phyloP scores from a whole-genome alignment of 2,329 filamentous ascomycete species.

The Emergomyces orientalis region DNA sequence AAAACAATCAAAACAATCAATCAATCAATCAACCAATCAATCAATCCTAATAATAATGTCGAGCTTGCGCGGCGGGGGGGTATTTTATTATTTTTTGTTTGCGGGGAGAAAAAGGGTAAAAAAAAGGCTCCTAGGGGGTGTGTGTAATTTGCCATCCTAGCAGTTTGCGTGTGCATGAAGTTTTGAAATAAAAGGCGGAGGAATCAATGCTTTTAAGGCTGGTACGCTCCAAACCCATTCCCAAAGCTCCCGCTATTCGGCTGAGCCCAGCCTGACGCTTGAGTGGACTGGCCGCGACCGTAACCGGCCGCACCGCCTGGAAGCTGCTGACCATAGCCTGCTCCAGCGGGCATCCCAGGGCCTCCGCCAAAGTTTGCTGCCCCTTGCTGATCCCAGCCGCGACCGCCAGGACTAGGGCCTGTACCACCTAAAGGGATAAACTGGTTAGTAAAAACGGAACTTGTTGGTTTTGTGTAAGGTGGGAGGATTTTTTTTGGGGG shows the following conservation, averaged over 20 bases:
- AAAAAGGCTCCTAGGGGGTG: not conserved
- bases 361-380: constrained; percentile 28
- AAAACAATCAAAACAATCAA: not conserved
- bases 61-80: not conserved
- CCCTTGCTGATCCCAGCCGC: constrained; percentile 50
- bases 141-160: not conserved
- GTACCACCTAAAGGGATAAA: constrained; percentile 27
- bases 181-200: not conserved
- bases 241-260: constrained; percentile 41
- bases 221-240: constrained; percentile 53
- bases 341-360: constrained; percentile 49
- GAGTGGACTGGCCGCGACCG: constrained; percentile 50
- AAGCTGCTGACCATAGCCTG: constrained; percentile 59
- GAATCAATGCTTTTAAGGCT: constrained; percentile 40
- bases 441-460: constrained; percentile 19
- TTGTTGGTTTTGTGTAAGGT: not conserved
- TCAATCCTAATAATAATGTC: not conserved
- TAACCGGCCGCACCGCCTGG: not conserved
- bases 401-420: constrained; percentile 52
- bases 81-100: not conserved
- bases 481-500: constrained; percentile 11
- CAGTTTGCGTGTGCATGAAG: not conserved
- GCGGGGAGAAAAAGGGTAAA: not conserved
- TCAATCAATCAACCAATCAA: not conserved
- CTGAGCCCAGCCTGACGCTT: constrained; percentile 45